Evolutionary conservation across 345 rosid species (phyloP).

Genomic region (Populus pruinosa): DNA sequence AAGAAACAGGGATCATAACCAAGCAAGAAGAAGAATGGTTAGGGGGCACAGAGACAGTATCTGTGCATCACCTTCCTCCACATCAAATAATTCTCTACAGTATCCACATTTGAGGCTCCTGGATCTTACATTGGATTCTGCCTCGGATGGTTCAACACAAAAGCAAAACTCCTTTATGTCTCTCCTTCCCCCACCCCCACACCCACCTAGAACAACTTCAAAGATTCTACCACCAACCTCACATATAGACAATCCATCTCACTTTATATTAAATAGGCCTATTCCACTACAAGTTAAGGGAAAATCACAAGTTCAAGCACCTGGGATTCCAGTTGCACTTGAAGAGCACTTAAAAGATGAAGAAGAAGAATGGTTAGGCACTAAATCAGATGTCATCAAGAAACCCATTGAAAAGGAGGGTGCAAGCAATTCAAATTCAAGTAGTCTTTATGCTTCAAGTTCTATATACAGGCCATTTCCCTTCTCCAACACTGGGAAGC

Average conservation of each 20-base stretch:
- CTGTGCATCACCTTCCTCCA: constrained; percentile 23
- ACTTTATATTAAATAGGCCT: constrained; percentile 4
- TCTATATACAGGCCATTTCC: constrained; percentile 17
- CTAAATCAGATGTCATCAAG: constrained; percentile 18
- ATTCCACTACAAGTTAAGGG: constrained; percentile 17
- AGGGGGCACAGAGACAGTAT: constrained; percentile 19
- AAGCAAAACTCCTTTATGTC: constrained; percentile 44
- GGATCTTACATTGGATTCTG: constrained; percentile 43
- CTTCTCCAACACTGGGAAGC: neutral
- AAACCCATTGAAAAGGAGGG: constrained; percentile 26
- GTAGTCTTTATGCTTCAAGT: constrained; percentile 17
- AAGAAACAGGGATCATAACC: constrained; percentile 45
- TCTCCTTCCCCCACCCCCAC: constrained; percentile 51
- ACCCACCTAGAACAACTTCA: constrained; percentile 43
- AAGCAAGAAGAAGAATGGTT: constrained; percentile 51
- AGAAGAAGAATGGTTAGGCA: constrained; percentile 38
- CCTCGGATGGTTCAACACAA: constrained; percentile 26
- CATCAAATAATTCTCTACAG: constrained; percentile 16
- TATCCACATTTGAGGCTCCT: constrained; percentile 43
- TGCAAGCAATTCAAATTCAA: constrained; percentile 12
- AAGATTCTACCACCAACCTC: constrained; percentile 38
- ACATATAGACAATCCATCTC: constrained; percentile 1
- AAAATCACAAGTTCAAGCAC: constrained; percentile 24
- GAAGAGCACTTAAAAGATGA: constrained; percentile 25
- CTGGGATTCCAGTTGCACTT: neutral